Base-by-base conservation (phyloP, 2,329 filamentous ascomycete genomes). In the Aspergillus pseudoterreus region DNA sequence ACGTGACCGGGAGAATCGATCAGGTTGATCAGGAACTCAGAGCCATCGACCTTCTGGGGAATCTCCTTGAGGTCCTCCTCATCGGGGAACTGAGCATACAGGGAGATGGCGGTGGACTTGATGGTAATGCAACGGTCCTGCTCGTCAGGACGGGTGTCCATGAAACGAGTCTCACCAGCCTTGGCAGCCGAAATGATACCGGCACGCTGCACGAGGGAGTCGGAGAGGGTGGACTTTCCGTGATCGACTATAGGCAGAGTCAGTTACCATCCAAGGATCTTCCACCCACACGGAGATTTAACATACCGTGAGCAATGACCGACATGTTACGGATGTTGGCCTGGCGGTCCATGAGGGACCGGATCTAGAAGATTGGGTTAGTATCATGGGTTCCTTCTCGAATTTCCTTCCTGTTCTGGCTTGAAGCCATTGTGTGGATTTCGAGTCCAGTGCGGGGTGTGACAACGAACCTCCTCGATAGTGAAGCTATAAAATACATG, bases 121-220 rank as follows among this genome's bases (percentile, higher is more conserved):
- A 99, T 99, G 69, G 94, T 99, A 72, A 99, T 96, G 86, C 94
- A 91, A 87, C 94, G 92, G 77, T 99, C 94, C 82, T 99, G 94
- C 78, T 99, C 94, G 76, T 99, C 94, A 63, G 88, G 80, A 79
- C 94, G 89, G 61, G 94, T 99, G 79, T 99, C 94, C 70, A 92
- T 99, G 75, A 92, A 95, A 78, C 94, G 88, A 64, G 87, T 86
- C 75, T 95, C 90, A 78, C 94, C 94, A 69, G 94, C 94, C 82
- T 97, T 97, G 70, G 90, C 90, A 68, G 90, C 89, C 68, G 94
- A 97, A 75, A 99, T 96, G 74, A 99, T 99, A 92, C 94, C 94
- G 72, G 92, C 92, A 82, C 95, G 94, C 82, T 95, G 91, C 75
- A 99, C 88, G 65, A 99, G 90, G 70, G 94, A 97, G 81, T 99